Percentiles rank a stretch among this genome's conserved stretches.
phyloP scores from a whole-genome alignment of 352 stramenopile species.

The Pythium scleroteichum region DNA sequence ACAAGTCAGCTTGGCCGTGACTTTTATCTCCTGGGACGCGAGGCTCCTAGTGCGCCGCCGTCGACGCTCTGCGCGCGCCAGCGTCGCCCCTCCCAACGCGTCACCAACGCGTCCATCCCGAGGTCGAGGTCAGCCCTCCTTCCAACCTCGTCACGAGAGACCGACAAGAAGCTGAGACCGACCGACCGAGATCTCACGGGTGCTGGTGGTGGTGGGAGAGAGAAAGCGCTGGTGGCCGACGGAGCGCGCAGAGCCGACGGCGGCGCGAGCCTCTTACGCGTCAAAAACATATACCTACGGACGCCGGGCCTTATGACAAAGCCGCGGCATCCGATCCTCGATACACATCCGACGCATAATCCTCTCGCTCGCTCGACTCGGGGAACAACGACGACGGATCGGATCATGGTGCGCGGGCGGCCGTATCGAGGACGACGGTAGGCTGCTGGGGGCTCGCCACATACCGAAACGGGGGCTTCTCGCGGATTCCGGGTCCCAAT shows the following conservation, averaged over 20 bases:
- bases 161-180: no score
- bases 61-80: no score
- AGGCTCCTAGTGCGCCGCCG: slow-evolving; percentile 9
- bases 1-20: slow-evolving; percentile 17
- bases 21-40: neutral
- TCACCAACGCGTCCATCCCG: no score
- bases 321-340: slow-evolving; percentile 77
- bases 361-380: slow-evolving; percentile 21
- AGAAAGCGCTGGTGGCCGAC: no score
- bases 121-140: no score
- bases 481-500: slow-evolving; percentile 69
- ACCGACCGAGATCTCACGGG: no score
- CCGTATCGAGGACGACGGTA: slow-evolving; percentile 26
- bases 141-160: no score
- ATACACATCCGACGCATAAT: slow-evolving; percentile 53
- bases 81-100: no score
- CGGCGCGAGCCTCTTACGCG: slow-evolving; percentile 36
- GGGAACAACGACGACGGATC: neutral
- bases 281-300: slow-evolving; percentile 89
- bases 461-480: slow-evolving; percentile 62
- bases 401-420: neutral
- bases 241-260: no score
- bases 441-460: slow-evolving; percentile 24
- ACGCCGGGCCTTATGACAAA: slow-evolving; percentile 39
- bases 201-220: no score